Base-by-base conservation (phyloP, 108 stramenopile species). In the Cyclotella choctawhatcheeana region DNA sequence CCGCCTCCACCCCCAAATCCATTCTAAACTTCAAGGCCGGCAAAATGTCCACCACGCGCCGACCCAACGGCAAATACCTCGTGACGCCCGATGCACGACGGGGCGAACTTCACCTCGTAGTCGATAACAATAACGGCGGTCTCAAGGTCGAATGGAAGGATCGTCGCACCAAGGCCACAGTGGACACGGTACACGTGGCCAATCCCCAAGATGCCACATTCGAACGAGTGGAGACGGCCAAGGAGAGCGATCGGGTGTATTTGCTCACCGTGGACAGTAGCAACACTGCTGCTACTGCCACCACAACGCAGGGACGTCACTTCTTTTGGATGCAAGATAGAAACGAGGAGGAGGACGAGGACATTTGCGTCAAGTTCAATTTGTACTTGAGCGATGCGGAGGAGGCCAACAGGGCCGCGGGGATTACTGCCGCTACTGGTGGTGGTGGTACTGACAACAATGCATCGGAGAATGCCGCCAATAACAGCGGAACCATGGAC, bases 261-360 rank as follows among this genome's bases (percentile, higher is more conserved):
- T 64, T 86, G 24, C 58, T 82, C 53, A 67, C 80, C 40, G 26
- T 78, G 43, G 83, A 58, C 5, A 21, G 31, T 30, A 67, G 44
- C 0, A 21, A 63, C 62, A 73, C 76, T 60, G 35, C n/a, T n/a
- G n/a, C n/a, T n/a, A n/a, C n/a, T n/a, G n/a, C n/a, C n/a, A n/a
- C n/a, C n/a, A n/a, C n/a, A n/a, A n/a, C n/a, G n/a, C n/a, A n/a
- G n/a, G n/a, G 45, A 52, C 31, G 86, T 58, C 65, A 80, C 44
- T 83, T 84, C 71, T 83, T 85, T 65, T 78, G 76, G 93, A 87
- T 94, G 86, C 93, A 94, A 70, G 85, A 85, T 29, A 67, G 51
- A 44, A 84, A 88, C 0, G 47, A 32, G 7, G 83, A 85, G 53
- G 58, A 73, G 44, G 85, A 85, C 52, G 85, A 86, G 50, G 90